Evolutionary conservation across 2,329 filamentous ascomycete species (phyloP), one percentile per base, ranked within the genome.

Genomic region (Aphanocladium album): DNA sequence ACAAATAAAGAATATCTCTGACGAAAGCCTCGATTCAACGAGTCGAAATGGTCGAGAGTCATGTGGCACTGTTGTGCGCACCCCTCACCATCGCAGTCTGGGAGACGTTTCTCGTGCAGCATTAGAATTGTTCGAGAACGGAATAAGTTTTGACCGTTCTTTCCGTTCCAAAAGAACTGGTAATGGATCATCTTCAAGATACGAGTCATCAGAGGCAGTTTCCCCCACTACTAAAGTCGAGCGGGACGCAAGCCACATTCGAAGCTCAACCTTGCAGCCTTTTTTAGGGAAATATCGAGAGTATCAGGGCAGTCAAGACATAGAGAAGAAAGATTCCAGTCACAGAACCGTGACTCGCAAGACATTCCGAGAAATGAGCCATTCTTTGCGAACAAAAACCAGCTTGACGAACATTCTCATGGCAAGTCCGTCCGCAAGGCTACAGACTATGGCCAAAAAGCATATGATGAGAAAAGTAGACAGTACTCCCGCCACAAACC

Each of bases 61-160:
- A 6, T 69, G 71, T 11, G 68, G 69, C 12, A 80, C 78, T 1
- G 68, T 79, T 12, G 66, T 80, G 12, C 72, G 70, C 47, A 76
- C 72, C 3, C 69, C 72, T 12, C 66, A 67, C 37, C 63, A 67
- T 39, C 68, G 63, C 23, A 70, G 67, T 46, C 56, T 67, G 41
- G 64, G 62, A n/a, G 54, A 66, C 14, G 23, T 63, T 11, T 65
- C 71, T 17, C 62, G 67, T 14, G 61, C 67, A 37, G 68, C 68
- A 3, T 62, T 68, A 64, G 72, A 73, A 57, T 65, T 72, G 25
- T 71, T 70, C 45, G 65, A 69, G 62, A 72, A 72, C 60, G 70
- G 68, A 21, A 72, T 72, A 60, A 66, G 56, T 46, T 72, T 73
- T 60, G 65, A 68, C 35, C 62, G 57, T 57, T 60, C 62, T 27